phyloP scores from a whole-genome alignment of 1,284 basidiomycete genomes.

The Afroboletus lepidellus region DNA sequence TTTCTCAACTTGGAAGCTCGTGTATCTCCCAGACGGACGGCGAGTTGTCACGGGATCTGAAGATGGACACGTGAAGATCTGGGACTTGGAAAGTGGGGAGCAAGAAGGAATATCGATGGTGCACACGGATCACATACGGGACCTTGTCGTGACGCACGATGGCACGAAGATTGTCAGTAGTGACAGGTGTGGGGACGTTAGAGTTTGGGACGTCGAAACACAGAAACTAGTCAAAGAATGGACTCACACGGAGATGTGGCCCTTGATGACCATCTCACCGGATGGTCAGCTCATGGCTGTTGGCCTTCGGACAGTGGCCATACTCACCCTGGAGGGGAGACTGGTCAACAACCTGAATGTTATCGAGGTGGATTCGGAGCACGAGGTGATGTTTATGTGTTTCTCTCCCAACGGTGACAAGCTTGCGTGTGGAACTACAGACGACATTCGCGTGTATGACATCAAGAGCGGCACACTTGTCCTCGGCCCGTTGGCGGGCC shows the following conservation, averaged over 20 bases:
- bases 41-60: neutral
- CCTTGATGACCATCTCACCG: neutral
- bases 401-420: conserved; percentile 9
- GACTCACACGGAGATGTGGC: neutral
- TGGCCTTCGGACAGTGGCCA: too few relatives aligned
- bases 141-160: neutral
- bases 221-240: neutral
- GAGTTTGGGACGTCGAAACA: neutral
- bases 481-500: neutral
- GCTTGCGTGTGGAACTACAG: conserved; percentile 2
- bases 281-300: neutral
- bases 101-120: neutral
- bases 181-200: neutral
- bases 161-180: neutral
- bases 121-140: neutral
- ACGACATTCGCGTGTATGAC: neutral
- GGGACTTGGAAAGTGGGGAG: neutral
- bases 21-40: neutral
- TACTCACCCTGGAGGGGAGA: neutral
- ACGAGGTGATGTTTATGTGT: neutral
- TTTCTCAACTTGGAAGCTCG: neutral
- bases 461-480: neutral
- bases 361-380: neutral
- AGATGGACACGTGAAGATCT: neutral
- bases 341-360: neutral